phyloP scores from a whole-genome alignment of 78 protist species.

The Pigoraptor vietnamica region DNA sequence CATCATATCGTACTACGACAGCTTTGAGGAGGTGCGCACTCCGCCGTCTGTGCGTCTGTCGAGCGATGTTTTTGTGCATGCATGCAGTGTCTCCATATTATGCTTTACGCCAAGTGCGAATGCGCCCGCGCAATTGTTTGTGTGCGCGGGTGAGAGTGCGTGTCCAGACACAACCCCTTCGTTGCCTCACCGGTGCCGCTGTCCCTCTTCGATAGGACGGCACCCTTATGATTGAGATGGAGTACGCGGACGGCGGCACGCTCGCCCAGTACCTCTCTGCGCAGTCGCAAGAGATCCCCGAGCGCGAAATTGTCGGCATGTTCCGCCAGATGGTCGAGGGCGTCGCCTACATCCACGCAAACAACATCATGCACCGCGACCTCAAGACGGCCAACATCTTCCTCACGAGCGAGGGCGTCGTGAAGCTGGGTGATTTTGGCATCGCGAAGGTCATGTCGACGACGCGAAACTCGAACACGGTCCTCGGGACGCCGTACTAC shows the following conservation, averaged over 20 bases:
- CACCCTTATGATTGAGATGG: background rate
- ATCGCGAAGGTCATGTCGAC: constrained; percentile 8
- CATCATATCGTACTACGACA: background rate
- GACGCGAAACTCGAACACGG: background rate
- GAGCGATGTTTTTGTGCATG: too few relatives aligned
- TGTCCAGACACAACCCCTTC: too few relatives aligned
- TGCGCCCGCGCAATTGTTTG: too few relatives aligned
- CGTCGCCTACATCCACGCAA: constrained; percentile 1
- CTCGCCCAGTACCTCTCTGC: too few relatives aligned
- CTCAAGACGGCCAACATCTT: constrained; percentile 40
- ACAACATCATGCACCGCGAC: constrained; percentile 8
- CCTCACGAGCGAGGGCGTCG: background rate
- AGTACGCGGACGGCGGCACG: background rate
- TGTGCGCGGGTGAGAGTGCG: too few relatives aligned
- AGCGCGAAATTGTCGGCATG: background rate
- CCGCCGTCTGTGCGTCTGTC: too few relatives aligned
- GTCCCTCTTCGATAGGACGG: too few relatives aligned
- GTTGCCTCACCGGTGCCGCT: background rate
- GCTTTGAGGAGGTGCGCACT: too few relatives aligned
- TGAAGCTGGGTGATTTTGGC: constrained; percentile 53
- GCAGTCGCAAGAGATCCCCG: background rate
- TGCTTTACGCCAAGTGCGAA: too few relatives aligned
- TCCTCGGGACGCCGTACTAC: constrained; percentile 70
- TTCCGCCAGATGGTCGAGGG: background rate
- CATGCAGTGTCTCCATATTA: too few relatives aligned